Base-by-base conservation (phyloP, 179 eudicot genomes). In the Vitellaria paradoxa region DNA sequence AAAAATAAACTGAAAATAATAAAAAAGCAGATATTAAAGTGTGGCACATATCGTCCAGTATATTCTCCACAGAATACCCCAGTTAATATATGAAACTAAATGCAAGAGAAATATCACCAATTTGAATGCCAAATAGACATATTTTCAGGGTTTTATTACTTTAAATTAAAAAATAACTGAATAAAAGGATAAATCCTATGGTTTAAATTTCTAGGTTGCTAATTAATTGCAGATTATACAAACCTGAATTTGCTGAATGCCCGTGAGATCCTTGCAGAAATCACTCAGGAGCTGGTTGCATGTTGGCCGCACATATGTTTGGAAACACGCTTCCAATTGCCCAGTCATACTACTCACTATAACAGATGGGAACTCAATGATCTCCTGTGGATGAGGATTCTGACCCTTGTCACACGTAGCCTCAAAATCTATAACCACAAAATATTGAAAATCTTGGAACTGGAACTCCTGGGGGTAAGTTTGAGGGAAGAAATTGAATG, bases 401-500 rank as follows among this genome's bases (percentile, higher is more conserved):
- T 72, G 88, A 63, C 76, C 92, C 81, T 87, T 91, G 77, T 95
- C 99, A 79, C 99, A 95, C 69, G 99, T 95, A 65, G 99, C 99
- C 91, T 95, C 99, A 79, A 95, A 95, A 77, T 95, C 99, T 76
- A 95, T 95, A 53, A 95, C 99, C 84, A 95, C 97, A 85, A 95
- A 93, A 80, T 90, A 91, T 64, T 93, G 91, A 61, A 95, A 93
- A 66, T 95, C 94, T 77, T 95, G 99, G 68, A 84, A 75, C 66
- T 70, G 79, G 72, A 74, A 76, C 26, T 89, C 90, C 21, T 79
- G 82, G 13, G 86, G 88, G 81, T 91, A 86, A 82, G 77, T 83
- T 79, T 83, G 93, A 68, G 87, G 92, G 73, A 85, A 78, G 84
- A 86, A 80, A 69, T 86, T 85, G 65, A 83, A 20, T 56, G 90